Conservation (phyloP, 2,329 filamentous ascomycete species). For the Hypocrella siamensis region DNA sequence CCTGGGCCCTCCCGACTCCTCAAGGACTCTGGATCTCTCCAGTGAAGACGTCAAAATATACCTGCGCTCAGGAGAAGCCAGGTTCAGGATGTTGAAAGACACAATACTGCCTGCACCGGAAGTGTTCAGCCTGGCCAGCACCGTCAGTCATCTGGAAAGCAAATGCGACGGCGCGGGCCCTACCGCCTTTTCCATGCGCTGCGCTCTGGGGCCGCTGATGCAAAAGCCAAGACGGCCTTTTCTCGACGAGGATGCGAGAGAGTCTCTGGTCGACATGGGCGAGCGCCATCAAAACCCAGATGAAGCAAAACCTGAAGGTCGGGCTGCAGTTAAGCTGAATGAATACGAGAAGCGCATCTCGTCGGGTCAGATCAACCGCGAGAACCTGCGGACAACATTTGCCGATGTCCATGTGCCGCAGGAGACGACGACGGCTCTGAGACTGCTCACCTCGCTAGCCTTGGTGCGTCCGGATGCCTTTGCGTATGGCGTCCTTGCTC, state of each 20-base stretch:
- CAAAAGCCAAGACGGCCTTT: slow-evolving; percentile 15
- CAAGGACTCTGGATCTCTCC: slow-evolving; percentile 6
- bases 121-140: slow-evolving; percentile 21
- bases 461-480: slow-evolving; percentile 87
- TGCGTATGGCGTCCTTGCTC: slow-evolving; percentile 81
- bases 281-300: slow-evolving; percentile 13
- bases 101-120: slow-evolving; percentile 22
- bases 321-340: slow-evolving; percentile 35
- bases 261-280: slow-evolving; percentile 8
- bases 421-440: slow-evolving; percentile 75
- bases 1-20: slow-evolving; percentile 12
- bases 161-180: slow-evolving; percentile 8
- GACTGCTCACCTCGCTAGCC: slow-evolving; percentile 77
- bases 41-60: slow-evolving; percentile 11
- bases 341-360: slow-evolving; percentile 73
- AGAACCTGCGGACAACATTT: slow-evolving; percentile 76
- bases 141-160: slow-evolving; percentile 12
- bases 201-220: slow-evolving; percentile 16
- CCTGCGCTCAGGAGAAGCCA: slow-evolving; percentile 11
- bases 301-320: slow-evolving; percentile 12
- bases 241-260: slow-evolving; percentile 13
- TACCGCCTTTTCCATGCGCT: slow-evolving; percentile 14
- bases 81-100: slow-evolving; percentile 15
- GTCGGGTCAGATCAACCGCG: slow-evolving; percentile 64
- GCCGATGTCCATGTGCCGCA: slow-evolving; percentile 67